Percentiles rank a stretch among this genome's conserved stretches.
These are phyloP conservation scores for Fusarium austroafricanum DNA, from an alignment of 2,329 filamentous ascomycete species.

Conservation along the genomic window DNA sequence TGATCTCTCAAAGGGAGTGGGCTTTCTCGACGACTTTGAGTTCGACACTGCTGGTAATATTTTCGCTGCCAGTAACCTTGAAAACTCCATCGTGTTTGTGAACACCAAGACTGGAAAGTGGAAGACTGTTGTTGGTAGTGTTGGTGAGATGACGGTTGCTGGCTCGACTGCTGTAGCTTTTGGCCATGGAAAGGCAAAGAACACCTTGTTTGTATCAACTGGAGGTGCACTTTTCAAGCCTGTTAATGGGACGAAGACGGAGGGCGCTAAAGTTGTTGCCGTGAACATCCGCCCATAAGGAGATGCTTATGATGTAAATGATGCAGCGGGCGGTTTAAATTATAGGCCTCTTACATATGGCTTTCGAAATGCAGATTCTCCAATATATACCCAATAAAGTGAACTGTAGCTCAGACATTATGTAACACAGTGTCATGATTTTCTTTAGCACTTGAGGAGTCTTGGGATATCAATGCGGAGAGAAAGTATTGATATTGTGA, in stretches of 20 bases:
- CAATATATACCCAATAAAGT: too few relatives aligned
- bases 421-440: too few relatives aligned
- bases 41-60: conserved; percentile 37
- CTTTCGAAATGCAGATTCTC: too few relatives aligned
- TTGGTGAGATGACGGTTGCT: conserved; percentile 32
- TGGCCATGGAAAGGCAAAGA: conserved; percentile 23
- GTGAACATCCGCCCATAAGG: background rate
- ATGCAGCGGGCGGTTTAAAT: too few relatives aligned
- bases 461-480: too few relatives aligned
- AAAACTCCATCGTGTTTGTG: conserved; percentile 37
- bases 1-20: conserved; percentile 18
- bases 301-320: too few relatives aligned
- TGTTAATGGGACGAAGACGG: conserved; percentile 29
- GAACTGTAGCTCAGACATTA: too few relatives aligned
- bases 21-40: conserved; percentile 41
- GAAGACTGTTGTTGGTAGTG: conserved; percentile 29
- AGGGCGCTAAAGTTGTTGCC: conserved; percentile 40
- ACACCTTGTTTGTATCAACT: conserved; percentile 29
- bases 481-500: too few relatives aligned
- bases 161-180: conserved; percentile 39
- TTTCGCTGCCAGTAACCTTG: conserved; percentile 37
- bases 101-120: conserved; percentile 22
- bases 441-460: too few relatives aligned
- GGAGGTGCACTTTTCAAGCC: conserved; percentile 29
- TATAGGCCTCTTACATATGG: too few relatives aligned